Conservation (phyloP, 192 early-diverging fungal species). For the Coemansia sp. region DNA sequence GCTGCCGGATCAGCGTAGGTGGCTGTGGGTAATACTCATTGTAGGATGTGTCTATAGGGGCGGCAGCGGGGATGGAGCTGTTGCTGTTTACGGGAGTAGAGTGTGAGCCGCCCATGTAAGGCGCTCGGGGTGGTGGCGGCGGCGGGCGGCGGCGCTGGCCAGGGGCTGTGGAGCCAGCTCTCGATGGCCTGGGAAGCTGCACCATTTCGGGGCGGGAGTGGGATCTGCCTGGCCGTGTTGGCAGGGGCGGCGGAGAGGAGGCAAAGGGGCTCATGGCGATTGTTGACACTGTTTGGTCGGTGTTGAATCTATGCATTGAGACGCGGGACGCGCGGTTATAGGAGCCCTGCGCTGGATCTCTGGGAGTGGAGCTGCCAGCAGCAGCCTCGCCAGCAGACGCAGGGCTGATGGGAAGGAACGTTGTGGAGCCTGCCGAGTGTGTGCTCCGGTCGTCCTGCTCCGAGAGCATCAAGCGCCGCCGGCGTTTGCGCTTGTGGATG, state of each 20-base stretch:
- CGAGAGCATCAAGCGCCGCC: conserved; percentile 3
- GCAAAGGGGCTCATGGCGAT: conserved; percentile 2
- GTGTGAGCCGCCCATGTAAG: not conserved
- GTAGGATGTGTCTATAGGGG: not conserved
- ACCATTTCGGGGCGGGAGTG: conserved; percentile 6
- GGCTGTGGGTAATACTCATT: conserved; percentile 2
- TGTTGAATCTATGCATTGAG: not conserved
- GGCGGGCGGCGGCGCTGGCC: conserved; percentile 4
- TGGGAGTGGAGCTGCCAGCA: not conserved
- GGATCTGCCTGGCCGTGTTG: not conserved
- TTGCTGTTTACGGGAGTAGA: not conserved
- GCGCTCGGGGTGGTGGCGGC: not conserved
- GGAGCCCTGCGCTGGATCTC: not conserved
- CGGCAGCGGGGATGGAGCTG: not conserved
- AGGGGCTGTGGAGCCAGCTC: not conserved
- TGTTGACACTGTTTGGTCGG: not conserved
- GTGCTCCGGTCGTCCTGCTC: not conserved
- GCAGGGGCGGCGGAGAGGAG: not conserved
- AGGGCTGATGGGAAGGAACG: not conserved
- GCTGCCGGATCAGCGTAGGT: not conserved
- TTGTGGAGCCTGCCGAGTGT: not conserved
- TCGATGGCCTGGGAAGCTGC: conserved; percentile 4
- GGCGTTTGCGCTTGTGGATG: not conserved
- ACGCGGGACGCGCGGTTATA: not conserved
- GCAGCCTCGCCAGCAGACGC: not conserved